Base-by-base conservation (phyloP, 768 basidiomycete genomes). In the Cystofilobasidium capitatum region DNA sequence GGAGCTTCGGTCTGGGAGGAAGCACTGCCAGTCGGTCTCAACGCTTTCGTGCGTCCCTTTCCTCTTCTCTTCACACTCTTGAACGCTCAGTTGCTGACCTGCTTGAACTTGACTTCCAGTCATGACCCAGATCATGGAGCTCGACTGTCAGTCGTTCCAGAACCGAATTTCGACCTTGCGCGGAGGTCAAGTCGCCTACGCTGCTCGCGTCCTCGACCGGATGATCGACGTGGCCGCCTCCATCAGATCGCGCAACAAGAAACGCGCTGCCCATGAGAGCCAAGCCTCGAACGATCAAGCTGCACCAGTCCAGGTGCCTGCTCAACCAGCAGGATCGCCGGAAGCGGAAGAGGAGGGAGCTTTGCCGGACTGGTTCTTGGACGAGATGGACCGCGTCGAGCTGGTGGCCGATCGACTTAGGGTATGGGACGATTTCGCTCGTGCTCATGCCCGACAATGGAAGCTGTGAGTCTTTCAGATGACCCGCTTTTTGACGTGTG, bases 151-250 rank as follows among this genome's bases (percentile, higher is more conserved):
- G 40, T 64, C 68, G 10, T 49, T 69, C 33, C 40, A 60, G 44
- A 64, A 64, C 16, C 62, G 68, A 17, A 63, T 65, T 9, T 29
- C 55, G 3, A 24, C 26, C 20, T 57, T 69, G 3, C 61, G 58
- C 7, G 17, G 31, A 22, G 63, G 62, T 7, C 63, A 58, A 3
- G 44, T 69, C 31, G 14, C 35, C 3, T 44, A 57, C 20, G 29
- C 63, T 2, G 63, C 42, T 1, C 24, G 35, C 10, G 22, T 51
- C 0, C 58, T 69, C n/a, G 63, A 64, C 40, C 58, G 45, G 7
- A 69, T 69, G 68, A 69, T 69, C 45, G 68, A 69, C 45, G 35
- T 64, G 16, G 62, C 62, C 7, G 13, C 62, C n/a, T 64, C 62
- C 1, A 39, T 69, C 35, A 37, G 49, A 24, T 36, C 62, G 5